Conservation (phyloP, 1,284 basidiomycete species). For the Ganoderma lingzhi region DNA sequence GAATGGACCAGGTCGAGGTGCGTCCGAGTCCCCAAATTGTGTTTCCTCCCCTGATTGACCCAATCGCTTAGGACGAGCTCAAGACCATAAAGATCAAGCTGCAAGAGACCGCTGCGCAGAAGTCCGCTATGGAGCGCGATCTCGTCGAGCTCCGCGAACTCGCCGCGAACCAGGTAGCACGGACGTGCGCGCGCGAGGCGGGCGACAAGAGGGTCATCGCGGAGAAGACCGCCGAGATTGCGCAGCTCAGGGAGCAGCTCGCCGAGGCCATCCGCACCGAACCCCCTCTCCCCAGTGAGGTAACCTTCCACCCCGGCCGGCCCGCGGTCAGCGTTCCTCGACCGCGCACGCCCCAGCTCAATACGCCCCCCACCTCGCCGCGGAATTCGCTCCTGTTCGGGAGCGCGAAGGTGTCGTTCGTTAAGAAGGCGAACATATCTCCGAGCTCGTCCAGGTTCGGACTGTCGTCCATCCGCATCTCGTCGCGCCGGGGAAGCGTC, state of each 20-base stretch:
- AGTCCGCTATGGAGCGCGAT: neutral
- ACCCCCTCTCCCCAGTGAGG: neutral
- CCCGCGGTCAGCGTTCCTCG: neutral
- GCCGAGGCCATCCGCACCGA: slow-evolving; percentile 6
- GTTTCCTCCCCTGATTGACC: neutral
- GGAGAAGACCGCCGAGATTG: neutral
- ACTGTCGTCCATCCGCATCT: neutral
- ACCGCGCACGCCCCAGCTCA: neutral
- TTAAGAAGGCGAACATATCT: neutral
- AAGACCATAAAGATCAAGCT: neutral
- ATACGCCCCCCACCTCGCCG: neutral
- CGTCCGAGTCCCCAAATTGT: no score
- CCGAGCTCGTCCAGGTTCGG: neutral
- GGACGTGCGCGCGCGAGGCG: neutral
- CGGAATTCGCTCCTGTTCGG: neutral
- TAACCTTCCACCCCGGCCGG: neutral
- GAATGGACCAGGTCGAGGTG: neutral
- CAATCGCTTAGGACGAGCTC: neutral
- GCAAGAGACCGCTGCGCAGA: neutral
- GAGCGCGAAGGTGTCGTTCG: neutral
- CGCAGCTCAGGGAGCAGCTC: neutral
- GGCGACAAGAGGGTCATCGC: neutral
- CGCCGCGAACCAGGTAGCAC: neutral
- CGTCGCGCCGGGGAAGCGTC: neutral
- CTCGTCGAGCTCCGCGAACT: neutral